Base-by-base conservation (phyloP, 257 asterid genomes). In the Coffea canephora region DNA sequence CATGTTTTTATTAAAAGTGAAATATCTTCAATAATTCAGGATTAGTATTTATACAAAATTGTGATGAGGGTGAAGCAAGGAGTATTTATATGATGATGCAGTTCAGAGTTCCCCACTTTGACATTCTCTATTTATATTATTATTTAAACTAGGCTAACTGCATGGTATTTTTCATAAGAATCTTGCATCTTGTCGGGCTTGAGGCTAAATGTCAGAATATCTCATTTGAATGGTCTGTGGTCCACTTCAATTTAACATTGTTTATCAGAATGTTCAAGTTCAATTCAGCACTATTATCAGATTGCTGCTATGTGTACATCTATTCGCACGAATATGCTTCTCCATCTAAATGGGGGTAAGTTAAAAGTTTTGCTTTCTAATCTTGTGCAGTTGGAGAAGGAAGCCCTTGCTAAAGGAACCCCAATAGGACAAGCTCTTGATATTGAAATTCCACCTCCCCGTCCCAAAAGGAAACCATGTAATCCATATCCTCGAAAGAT, bases 401-500 rank as follows among this genome's bases (percentile, higher is more conserved):
- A 93, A 88, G 97, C 99, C 79, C 78, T 73, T 75, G 85, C 81
- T 50, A 95, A 91, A 85, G 99, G 98, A 84, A 92, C 89, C 83
- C 94, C 95, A 36, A 62, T 85, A 49, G 95, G 95, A 66, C 91
- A 91, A 71, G 87, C 92, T 74, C 91, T 89, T 69, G 97, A 95
- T 90, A 95, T 95, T 79, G 97, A 93, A 81, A 95, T 95, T 86
- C 99, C 99, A 82, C 99, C 99, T 70, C 98, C 99, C 76, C 90
- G 99, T 65, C 99, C 99, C 41, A 95, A 95, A 88, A 92, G 97
- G 88, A 95, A 95, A 84, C 97, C 99, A 23, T 86, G 88, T 77
- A 92, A 87, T 90, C 98, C 99, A 61, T 95, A 95, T 83, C 99
- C 99, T 81, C 93, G 98, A 39, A 95, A 95, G 89, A 85, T 85